Conservation (phyloP, 805 yeast genomes). For the Martiniozyma abietophila region DNA sequence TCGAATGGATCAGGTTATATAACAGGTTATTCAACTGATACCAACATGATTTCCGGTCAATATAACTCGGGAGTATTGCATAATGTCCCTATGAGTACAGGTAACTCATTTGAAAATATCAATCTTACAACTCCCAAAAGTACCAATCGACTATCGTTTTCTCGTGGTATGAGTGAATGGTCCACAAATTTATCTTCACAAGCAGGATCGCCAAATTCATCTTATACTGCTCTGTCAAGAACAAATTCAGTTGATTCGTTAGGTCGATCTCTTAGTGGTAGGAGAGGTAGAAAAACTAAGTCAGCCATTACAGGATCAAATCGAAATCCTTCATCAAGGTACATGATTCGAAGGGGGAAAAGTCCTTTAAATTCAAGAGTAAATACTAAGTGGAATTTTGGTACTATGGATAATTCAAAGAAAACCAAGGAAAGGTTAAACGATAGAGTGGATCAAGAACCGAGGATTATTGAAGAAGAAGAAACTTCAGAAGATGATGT, state of each 20-base stretch:
- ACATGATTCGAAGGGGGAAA: conserved; percentile 24
- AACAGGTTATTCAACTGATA: conserved; percentile 30
- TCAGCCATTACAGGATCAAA: conserved; percentile 5
- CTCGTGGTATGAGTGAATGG: conserved; percentile 28
- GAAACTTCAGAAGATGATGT: conserved; percentile 6
- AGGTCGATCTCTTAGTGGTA: conserved; percentile 20
- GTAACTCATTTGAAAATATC: too few species aligned
- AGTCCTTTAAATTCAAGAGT: conserved; percentile 24
- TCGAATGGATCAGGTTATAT: conserved; percentile 35
- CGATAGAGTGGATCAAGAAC: conserved; percentile 57
- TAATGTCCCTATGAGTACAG: too few species aligned
- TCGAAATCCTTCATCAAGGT: conserved; percentile 11
- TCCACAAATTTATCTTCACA: conserved; percentile 20
- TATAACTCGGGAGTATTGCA: too few species aligned
- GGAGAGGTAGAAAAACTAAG: conserved; percentile 12
- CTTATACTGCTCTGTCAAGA: conserved; percentile 26
- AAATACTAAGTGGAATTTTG: conserved; percentile 24
- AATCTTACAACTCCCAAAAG: conserved; percentile 10
- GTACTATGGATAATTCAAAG: conserved; percentile 7
- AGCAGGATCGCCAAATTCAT: conserved; percentile 28
- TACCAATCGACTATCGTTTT: conserved; percentile 17
- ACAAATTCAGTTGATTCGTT: conserved; percentile 29
- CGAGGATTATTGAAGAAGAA: conserved; percentile 32
- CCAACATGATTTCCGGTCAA: too few species aligned
- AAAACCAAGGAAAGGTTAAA: conserved; percentile 32